Conservation (phyloP, 106 monocot species). For the Allium sativum region DNA sequence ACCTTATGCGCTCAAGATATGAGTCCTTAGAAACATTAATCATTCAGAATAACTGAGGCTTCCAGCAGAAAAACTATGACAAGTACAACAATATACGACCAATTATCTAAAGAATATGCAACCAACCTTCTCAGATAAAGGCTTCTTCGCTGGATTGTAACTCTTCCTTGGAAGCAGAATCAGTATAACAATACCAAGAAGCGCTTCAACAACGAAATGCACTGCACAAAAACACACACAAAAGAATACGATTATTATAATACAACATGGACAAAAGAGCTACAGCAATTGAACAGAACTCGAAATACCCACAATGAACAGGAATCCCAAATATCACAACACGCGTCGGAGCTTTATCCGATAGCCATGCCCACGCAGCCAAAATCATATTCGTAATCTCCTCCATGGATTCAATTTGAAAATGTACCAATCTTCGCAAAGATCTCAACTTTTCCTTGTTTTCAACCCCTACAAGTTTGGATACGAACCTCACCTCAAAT, state of each 20-base stretch:
- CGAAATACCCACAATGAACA: slow-evolving; percentile 42
- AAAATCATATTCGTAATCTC: slow-evolving; percentile 36
- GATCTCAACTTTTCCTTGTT: background rate
- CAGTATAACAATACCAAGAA: slow-evolving; percentile 61
- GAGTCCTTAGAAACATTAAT: too few relatives aligned
- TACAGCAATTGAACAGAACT: background rate
- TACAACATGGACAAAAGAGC: background rate
- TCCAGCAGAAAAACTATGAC: too few relatives aligned
- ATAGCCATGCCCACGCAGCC: slow-evolving; percentile 37
- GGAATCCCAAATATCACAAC: slow-evolving; percentile 75
- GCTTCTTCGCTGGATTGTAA: slow-evolving; percentile 83
- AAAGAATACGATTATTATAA: background rate
- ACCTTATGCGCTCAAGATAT: too few relatives aligned
- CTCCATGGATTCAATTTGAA: background rate
- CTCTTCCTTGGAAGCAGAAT: slow-evolving; percentile 76
- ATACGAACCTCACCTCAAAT: background rate
- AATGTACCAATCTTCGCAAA: slow-evolving; percentile 20
- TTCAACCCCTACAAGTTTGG: background rate
- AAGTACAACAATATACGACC: too few relatives aligned
- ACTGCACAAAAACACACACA: slow-evolving; percentile 34
- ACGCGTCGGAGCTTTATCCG: slow-evolving; percentile 50
- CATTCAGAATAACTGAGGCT: too few relatives aligned
- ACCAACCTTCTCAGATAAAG: slow-evolving; percentile 60
- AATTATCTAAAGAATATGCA: background rate
- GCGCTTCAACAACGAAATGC: slow-evolving; percentile 70